A percentile compares a stretch with the other conserved stretches of the same genome.
Conservation (phyloP, 768 basidiomycete genomes). For the Hemileccinum impolitum region DNA sequence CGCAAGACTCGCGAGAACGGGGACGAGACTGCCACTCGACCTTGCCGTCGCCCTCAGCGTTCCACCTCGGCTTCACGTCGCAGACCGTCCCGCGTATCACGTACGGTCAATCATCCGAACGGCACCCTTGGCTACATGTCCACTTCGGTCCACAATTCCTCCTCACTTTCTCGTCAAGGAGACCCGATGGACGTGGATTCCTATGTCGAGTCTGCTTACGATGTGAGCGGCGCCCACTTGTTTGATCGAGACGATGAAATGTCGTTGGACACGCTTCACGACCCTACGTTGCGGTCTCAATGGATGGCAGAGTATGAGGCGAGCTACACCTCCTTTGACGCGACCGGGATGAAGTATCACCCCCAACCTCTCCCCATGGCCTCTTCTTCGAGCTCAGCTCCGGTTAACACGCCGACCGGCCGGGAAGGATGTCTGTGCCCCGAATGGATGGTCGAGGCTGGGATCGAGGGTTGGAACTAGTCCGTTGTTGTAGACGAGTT, state of each 20-base stretch:
- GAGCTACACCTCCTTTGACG: constrained; percentile 2
- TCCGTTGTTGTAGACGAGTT: not conserved
- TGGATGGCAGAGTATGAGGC: constrained; percentile 18
- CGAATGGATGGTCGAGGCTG: constrained; percentile 22
- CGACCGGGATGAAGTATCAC: not conserved
- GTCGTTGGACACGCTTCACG: constrained; percentile 4
- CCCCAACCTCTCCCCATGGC: not conserved
- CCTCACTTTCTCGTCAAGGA: not conserved
- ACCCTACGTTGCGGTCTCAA: not conserved
- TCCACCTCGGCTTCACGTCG: not conserved
- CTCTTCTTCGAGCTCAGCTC: not conserved
- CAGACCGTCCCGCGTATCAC: not conserved
- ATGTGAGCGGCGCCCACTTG: not conserved
- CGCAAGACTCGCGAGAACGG: not conserved
- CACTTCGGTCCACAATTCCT: not conserved
- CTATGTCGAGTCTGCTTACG: not conserved
- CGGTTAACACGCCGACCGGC: not conserved
- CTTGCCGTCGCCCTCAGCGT: not conserved
- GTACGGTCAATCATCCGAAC: not conserved
- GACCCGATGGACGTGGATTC: not conserved
- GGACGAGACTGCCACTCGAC: not conserved
- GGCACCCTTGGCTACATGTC: not conserved
- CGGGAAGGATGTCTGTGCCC: constrained; percentile 19
- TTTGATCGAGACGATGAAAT: constrained; percentile 3
- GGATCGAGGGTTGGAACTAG: constrained; percentile 13